phyloP scores from a whole-genome alignment of 2,329 filamentous ascomycete species.

The Hymenoscyphus infarciens region DNA sequence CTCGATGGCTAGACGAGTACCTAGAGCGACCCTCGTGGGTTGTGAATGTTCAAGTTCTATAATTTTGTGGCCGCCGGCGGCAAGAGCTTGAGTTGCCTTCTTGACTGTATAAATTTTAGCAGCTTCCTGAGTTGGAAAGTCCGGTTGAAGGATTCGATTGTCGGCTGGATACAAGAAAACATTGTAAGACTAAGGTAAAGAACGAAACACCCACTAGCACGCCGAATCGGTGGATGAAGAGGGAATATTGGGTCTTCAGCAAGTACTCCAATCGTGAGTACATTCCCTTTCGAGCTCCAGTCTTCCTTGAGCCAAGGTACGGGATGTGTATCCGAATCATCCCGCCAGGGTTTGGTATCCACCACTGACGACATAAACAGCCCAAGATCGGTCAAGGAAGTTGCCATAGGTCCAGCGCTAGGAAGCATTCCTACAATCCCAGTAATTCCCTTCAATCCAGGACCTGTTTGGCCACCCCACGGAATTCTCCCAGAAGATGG shows the following conservation, averaged over 20 bases:
- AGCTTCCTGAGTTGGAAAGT: background rate
- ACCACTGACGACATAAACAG: slow-evolving; percentile 42
- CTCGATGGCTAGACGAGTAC: slow-evolving; percentile 7
- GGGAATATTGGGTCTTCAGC: slow-evolving; percentile 45
- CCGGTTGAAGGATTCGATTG: background rate
- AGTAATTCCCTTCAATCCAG: slow-evolving; percentile 6
- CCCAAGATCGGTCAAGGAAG: slow-evolving; percentile 39
- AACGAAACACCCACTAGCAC: slow-evolving; percentile 29
- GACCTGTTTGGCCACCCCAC: slow-evolving; percentile 14
- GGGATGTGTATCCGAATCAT: slow-evolving; percentile 41
- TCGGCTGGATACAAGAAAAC: background rate
- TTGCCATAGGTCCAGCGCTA: slow-evolving; percentile 42
- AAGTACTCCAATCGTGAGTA: slow-evolving; percentile 47
- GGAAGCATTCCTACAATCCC: slow-evolving; percentile 35
- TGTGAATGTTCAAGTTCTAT: slow-evolving; percentile 32
- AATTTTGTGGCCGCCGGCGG: slow-evolving; percentile 44
- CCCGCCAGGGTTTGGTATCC: slow-evolving; percentile 40
- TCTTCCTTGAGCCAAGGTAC: slow-evolving; percentile 44
- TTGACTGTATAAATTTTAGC: slow-evolving; percentile 32
- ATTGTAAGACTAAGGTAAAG: background rate
- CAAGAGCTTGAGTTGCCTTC: slow-evolving; percentile 39
- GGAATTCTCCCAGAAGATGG: slow-evolving; percentile 27
- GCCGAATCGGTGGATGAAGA: slow-evolving; percentile 48
- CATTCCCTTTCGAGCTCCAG: slow-evolving; percentile 14
- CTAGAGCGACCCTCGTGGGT: background rate